Evolutionary conservation across 179 eudicot genomes (phyloP), one percentile per base, ranked within the genome.

Genomic region (Beta corolliflora): DNA sequence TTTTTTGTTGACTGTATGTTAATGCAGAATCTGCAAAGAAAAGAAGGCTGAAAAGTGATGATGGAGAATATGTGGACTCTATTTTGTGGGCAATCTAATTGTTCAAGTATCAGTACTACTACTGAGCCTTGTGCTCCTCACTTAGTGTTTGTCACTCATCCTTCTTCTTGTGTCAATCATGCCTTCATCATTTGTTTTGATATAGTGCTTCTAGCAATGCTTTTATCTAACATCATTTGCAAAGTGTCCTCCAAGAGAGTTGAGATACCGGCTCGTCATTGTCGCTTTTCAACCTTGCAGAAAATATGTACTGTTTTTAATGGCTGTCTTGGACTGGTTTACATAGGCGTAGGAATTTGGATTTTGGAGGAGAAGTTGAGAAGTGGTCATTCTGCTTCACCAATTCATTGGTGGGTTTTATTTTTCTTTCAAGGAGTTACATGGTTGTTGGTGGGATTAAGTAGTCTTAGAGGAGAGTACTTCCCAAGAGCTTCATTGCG

Each of bases 321-420:
- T 84, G 90, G 92, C 19, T 74, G 87, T 44, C 77, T 94, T 58
- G 97, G 95, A 31, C 5, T 90, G 15, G 81, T 82, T 18, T 88
- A 90, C 86, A 55, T 88, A 12, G 80, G 89, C 46, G 80, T 90
- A 16, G 97, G 95, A 7, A 53, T 85, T 74, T 90, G 90, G 93
- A 82, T 81, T 65, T 75, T 94, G 58, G 87, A 55, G 71, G 87
- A 89, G 76, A 84, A 89, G 76, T 59, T 86, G 66, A 85, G 87
- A 71, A 83, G 79, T 71, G 64, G 44, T 44, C 83, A 87, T 19
- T 78, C 87, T 61, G 48, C 83, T 50, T 73, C 82, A 3, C 93
- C 95, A 77, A 58, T 90, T 8, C 90, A 94, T 87, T 79, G 83
- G 87, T 94, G 97, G 94, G 66, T 82, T 31, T 59, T 88, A 9